These are phyloP conservation scores for Aquanectria penicillioides DNA, from an alignment of 2,329 filamentous ascomycete species.

Conservation along the genomic window DNA sequence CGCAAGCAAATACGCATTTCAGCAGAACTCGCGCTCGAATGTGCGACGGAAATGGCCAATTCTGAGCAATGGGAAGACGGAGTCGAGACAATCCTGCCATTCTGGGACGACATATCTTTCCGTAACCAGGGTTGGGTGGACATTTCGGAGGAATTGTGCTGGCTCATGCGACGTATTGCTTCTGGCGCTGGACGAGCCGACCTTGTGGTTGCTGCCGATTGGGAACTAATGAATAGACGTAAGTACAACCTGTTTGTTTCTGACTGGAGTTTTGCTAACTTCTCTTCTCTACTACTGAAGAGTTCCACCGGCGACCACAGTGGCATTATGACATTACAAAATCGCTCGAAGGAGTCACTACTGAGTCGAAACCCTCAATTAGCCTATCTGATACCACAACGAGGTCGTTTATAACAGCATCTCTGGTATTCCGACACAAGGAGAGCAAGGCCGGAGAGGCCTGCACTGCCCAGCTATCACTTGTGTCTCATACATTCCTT, in stretches of 20 bases:
- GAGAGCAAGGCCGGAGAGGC: conserved; percentile 71
- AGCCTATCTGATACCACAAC: conserved; percentile 61
- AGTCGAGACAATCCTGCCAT: conserved; percentile 62
- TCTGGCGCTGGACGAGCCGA: conserved; percentile 61
- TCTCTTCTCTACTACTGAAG: too few species aligned
- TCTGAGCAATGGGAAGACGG: conserved; percentile 63
- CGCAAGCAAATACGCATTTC: conserved; percentile 63
- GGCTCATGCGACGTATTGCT: conserved; percentile 69
- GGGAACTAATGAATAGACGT: conserved; percentile 71
- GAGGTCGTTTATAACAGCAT: conserved; percentile 63
- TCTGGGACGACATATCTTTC: conserved; percentile 68
- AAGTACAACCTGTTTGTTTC: conserved; percentile 41
- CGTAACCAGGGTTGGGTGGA: conserved; percentile 68
- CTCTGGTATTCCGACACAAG: conserved; percentile 67
- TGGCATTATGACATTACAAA: conserved; percentile 71
- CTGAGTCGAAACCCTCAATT: conserved; percentile 59
- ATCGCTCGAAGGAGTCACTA: conserved; percentile 61
- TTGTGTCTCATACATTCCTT: conserved; percentile 65
- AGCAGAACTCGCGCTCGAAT: conserved; percentile 67
- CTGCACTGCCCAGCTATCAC: conserved; percentile 65
- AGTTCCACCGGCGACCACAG: conserved; percentile 62
- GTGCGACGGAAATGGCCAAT: conserved; percentile 64
- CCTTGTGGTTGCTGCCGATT: conserved; percentile 69
- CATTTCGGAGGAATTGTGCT: conserved; percentile 68
- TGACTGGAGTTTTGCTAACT: conserved; percentile 16